Conservation (phyloP, 2,329 filamentous ascomycete species). For the Cryphonectria carpinicola region DNA sequence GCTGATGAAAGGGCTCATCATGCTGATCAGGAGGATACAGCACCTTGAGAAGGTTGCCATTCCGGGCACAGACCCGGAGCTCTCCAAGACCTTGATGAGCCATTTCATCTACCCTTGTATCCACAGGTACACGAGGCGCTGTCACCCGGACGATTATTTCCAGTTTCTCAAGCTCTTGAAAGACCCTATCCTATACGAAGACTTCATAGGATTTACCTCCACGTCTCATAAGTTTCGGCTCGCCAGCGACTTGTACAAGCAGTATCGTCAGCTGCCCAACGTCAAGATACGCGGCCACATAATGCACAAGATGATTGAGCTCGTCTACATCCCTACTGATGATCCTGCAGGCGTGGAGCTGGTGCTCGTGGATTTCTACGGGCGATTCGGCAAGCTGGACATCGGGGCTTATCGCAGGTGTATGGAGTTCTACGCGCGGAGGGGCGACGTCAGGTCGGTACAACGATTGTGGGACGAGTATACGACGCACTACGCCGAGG, state of each 20-base stretch:
- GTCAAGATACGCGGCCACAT: conserved; percentile 43
- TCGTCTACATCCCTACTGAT: conserved; percentile 44
- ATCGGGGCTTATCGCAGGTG: conserved; percentile 52
- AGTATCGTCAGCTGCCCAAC: conserved; percentile 48
- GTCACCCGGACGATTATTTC: conserved; percentile 34
- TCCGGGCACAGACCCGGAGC: conserved; percentile 8
- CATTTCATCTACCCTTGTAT: conserved; percentile 23
- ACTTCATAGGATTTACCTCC: conserved; percentile 42
- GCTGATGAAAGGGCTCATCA: conserved; percentile 14
- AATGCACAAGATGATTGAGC: conserved; percentile 49
- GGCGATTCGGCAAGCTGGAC: conserved; percentile 44
- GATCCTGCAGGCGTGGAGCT: conserved; percentile 46
- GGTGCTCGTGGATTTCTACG: conserved; percentile 55
- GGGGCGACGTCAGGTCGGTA: conserved; percentile 52
- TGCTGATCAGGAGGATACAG: conserved; percentile 16
- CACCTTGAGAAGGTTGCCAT: not conserved
- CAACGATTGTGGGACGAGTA: conserved; percentile 52
- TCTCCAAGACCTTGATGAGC: conserved; percentile 18
- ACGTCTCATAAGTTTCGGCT: conserved; percentile 37
- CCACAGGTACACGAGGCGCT: conserved; percentile 9
- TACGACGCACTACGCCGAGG: conserved; percentile 36
- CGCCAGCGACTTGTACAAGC: conserved; percentile 48
- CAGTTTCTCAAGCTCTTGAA: conserved; percentile 46
- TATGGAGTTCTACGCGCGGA: conserved; percentile 52
- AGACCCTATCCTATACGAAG: conserved; percentile 47